These are phyloP conservation scores for Scenedesmus sp. DNA, from an alignment of 163 green algal species.

Conservation along the genomic window DNA sequence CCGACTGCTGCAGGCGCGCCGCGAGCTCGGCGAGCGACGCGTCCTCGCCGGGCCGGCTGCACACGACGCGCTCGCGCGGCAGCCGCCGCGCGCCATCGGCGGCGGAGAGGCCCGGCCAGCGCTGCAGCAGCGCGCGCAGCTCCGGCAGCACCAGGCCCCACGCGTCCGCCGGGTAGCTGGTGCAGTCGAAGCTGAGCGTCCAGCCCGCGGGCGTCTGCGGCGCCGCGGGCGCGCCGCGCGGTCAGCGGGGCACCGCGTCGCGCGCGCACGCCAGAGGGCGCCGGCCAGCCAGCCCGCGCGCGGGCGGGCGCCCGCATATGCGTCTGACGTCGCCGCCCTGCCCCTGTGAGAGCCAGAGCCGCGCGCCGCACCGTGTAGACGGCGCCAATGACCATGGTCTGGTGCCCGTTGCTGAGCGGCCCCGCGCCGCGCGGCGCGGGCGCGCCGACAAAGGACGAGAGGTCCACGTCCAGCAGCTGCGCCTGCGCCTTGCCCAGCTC, in stretches of 20 bases:
- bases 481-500: slow-evolving; percentile 27
- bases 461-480: slow-evolving; percentile 42
- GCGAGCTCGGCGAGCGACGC: background rate
- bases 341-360: background rate
- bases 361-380: slow-evolving; percentile 46
- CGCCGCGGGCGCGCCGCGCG: background rate
- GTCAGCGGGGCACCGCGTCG: no score
- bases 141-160: slow-evolving; percentile 46
- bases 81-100: background rate
- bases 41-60: slow-evolving; percentile 29
- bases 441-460: slow-evolving; percentile 21
- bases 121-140: slow-evolving; percentile 15
- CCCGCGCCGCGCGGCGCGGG: slow-evolving; percentile 1
- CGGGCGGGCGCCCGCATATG: no score
- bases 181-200: slow-evolving; percentile 44
- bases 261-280: no score
- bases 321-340: background rate
- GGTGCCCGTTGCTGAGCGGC: slow-evolving; percentile 40
- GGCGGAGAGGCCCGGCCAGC: slow-evolving; percentile 38
- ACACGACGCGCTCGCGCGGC: slow-evolving; percentile 9
- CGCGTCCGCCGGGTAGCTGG: slow-evolving; percentile 36
- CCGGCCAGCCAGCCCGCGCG: no score
- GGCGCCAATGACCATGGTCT: slow-evolving; percentile 33
- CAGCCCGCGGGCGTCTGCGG: slow-evolving; percentile 41
- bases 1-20: background rate